Evolutionary conservation across 306 rosid genomes (phyloP), one percentile per base, ranked within the genome.

Genomic region (Sicyos edulis): DNA sequence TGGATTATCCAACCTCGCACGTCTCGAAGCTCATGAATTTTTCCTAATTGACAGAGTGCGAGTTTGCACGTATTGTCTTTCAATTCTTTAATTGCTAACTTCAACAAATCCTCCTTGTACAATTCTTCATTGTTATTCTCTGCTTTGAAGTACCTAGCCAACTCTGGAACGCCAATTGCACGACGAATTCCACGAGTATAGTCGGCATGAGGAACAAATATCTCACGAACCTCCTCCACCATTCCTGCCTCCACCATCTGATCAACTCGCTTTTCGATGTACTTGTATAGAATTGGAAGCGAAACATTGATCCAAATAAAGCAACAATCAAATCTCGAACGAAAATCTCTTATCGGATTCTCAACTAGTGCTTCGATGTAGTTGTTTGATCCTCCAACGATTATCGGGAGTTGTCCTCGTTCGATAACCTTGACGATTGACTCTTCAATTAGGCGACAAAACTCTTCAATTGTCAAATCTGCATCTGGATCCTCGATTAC

Each of bases 371-470:
- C 80, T 13, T 75, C 45, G 0, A 82, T 77, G 44, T 68, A 79
- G 8, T 80, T 72, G 26, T 73, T 82, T 7, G 86, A 82, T n/a
- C 86, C 81, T 2, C 83, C 81, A 4, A 75, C 81, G 4, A 76
- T 13, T 71, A 79, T 26, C 0, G 83, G 81, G 4, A 64, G 40
- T 0, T 37, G 34, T 0, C 75, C 73, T 0, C 62, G 71, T 6
- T 16, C 24, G 11, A 15, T 53, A 14, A 82, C 65, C 5, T 40
- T 40, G 9, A 22, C 14, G 10, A 74, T 26, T 3, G 76, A 11
- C 3, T 1, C 20, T 14, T 62, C 47, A 0, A 40, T 65, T 10
- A 17, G 73, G 32, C 20, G 40, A 52, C 42, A 19, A 42, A 79
- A 82, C 14, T 82, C 74, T 6, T 22, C 53, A 1, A 44, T 37